phyloP scores from a whole-genome alignment of 2,329 filamentous ascomycete genomes.

The Aspergillus awamori region DNA sequence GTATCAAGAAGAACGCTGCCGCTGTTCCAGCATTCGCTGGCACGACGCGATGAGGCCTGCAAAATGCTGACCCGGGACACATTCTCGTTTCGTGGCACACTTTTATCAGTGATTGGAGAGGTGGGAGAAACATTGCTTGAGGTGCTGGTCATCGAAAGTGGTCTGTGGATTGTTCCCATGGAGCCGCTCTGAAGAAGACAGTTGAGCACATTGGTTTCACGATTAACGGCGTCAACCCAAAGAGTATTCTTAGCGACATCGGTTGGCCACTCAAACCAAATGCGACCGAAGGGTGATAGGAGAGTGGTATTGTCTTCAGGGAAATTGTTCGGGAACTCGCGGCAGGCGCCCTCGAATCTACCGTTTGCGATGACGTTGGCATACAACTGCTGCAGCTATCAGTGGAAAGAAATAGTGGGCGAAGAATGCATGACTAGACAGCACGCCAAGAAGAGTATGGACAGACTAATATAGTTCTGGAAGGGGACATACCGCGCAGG shows the following conservation, averaged over 20 bases:
- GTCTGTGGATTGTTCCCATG: conserved; percentile 13
- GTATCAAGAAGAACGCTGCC: conserved; percentile 4
- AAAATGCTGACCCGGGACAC: conserved; percentile 11
- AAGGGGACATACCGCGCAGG: conserved; percentile 32
- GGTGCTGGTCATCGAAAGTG: background rate
- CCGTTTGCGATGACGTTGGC: conserved; percentile 30
- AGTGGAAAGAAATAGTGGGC: background rate
- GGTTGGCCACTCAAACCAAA: conserved; percentile 34
- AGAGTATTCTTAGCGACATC: conserved; percentile 17
- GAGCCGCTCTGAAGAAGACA: conserved; percentile 28
- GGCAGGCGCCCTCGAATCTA: background rate
- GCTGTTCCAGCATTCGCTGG: conserved; percentile 12
- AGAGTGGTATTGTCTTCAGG: conserved; percentile 20
- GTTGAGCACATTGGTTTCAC: conserved; percentile 27
- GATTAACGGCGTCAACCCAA: conserved; percentile 28
- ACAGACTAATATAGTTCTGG: background rate
- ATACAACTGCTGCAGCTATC: conserved; percentile 26
- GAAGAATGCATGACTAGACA: background rate
- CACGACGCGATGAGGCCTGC: conserved; percentile 19
- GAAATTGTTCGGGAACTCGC: conserved; percentile 25
- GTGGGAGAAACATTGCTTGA: conserved; percentile 8
- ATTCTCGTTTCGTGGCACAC: conserved; percentile 6
- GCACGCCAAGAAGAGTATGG: background rate
- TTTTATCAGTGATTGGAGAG: conserved; percentile 5
- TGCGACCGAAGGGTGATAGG: conserved; percentile 30